Conservation (phyloP, 306 rosid genomes). For the Sicyos edulis region DNA sequence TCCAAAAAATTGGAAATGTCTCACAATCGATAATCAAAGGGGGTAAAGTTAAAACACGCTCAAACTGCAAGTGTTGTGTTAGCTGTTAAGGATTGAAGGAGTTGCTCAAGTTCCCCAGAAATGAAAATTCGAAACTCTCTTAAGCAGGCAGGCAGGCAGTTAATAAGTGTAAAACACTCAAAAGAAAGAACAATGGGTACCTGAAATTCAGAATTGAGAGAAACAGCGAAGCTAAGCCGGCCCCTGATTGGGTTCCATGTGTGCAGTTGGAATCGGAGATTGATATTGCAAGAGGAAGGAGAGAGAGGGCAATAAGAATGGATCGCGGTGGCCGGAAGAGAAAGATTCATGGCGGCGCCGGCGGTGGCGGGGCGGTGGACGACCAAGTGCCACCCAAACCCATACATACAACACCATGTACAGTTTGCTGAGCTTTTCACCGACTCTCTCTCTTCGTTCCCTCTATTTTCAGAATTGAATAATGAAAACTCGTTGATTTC, state of each 20-base stretch:
- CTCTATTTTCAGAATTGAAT: no score
- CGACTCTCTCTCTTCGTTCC: no score
- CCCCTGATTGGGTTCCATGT: slow-evolving; percentile 35
- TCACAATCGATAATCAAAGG: slow-evolving; percentile 32
- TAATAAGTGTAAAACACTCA: no score
- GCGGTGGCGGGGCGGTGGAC: no score
- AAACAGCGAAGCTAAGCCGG: slow-evolving; percentile 49
- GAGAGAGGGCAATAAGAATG: slow-evolving; percentile 33
- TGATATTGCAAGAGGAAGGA: slow-evolving; percentile 26
- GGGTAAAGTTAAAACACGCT: slow-evolving; percentile 26
- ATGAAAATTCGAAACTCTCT: no score
- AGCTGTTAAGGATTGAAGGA: neutral
- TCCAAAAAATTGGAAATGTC: slow-evolving; percentile 40
- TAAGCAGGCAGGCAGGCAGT: no score
- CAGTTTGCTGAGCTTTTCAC: no score
- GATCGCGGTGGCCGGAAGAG: slow-evolving; percentile 23
- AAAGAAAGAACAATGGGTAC: slow-evolving; percentile 21
- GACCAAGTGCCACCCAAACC: no score
- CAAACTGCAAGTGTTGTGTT: neutral
- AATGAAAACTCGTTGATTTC: no score
- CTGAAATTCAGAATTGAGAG: slow-evolving; percentile 57
- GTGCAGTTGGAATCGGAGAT: slow-evolving; percentile 30
- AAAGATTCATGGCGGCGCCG: slow-evolving; percentile 34
- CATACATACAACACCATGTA: no score
- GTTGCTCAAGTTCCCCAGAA: no score